Percentiles rank a stretch among this genome's conserved stretches.
Conservation (phyloP, 2,329 filamentous ascomycete genomes). For the Hypoxylon sp. region DNA sequence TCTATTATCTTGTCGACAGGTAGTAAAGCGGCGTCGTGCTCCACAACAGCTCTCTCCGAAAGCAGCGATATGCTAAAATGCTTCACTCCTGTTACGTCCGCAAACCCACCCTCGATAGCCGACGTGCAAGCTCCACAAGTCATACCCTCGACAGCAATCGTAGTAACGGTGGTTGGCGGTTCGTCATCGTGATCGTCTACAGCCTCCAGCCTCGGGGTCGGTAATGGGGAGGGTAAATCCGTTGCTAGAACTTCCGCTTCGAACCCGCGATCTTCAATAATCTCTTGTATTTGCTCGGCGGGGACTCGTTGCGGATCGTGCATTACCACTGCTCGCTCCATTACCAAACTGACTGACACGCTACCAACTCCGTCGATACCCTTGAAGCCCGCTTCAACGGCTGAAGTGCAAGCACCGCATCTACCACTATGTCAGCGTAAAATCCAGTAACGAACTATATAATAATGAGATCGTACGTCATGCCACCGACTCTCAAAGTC, state of each 20-base stretch:
- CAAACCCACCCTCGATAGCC: conserved; percentile 85
- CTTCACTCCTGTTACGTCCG: conserved; percentile 79
- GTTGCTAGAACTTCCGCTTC: conserved; percentile 91
- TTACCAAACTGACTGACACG: conserved; percentile 93
- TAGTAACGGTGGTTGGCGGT: conserved; percentile 73
- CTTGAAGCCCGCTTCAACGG: conserved; percentile 94
- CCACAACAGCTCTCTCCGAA: conserved; percentile 86
- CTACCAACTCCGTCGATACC: conserved; percentile 84
- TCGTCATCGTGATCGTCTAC: conserved; percentile 58
- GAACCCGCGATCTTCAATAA: conserved; percentile 92
- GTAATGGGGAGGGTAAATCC: conserved; percentile 74
- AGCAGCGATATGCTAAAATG: conserved; percentile 86
- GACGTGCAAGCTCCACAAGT: conserved; percentile 92
- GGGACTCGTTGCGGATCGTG: conserved; percentile 84
- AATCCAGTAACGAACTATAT: background rate
- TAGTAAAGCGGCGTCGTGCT: conserved; percentile 76
- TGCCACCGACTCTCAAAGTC: conserved; percentile 90
- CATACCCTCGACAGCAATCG: conserved; percentile 87
- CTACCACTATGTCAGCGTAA: conserved; percentile 62
- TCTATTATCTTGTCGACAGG: conserved; percentile 69
- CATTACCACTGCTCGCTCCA: conserved; percentile 94
- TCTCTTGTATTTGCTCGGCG: conserved; percentile 83
- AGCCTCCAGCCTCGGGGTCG: conserved; percentile 58
- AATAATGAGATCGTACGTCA: conserved; percentile 67
- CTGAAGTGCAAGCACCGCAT: conserved; percentile 94